Conservation (phyloP, 257 asterid species). For the Scutellaria barbata region DNA sequence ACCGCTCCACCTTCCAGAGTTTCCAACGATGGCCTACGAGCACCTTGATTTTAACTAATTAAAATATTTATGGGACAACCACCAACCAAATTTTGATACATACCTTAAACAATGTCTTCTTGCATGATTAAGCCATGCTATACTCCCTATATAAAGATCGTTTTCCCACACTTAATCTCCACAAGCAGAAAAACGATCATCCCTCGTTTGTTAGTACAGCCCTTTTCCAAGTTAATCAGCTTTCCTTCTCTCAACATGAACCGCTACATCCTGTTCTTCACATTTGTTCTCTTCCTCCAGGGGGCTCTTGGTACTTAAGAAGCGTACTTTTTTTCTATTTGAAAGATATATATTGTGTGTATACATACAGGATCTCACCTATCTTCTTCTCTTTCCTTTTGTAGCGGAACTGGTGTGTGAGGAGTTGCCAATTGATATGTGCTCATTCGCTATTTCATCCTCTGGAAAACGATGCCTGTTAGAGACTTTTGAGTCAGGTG, state of each 20-base stretch:
- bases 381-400: neutral
- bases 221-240: constrained; percentile 3
- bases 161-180: constrained; percentile 9
- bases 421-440: constrained; percentile 41
- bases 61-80: neutral
- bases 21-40: neutral
- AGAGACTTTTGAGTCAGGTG: constrained; percentile 33
- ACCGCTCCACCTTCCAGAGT: neutral
- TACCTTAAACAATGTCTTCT: constrained; percentile 12
- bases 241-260: constrained; percentile 1
- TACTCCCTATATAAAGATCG: constrained; percentile 34
- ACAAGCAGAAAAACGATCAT: constrained; percentile 19
- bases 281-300: constrained; percentile 35
- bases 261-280: constrained; percentile 27
- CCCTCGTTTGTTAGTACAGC: neutral
- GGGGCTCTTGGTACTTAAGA: constrained; percentile 39
- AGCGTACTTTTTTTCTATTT: neutral
- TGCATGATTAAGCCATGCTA: neutral
- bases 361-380: neutral
- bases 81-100: neutral
- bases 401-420: constrained; percentile 46
- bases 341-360: neutral
- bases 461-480: constrained; percentile 46
- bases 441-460: constrained; percentile 49
- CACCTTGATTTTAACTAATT: constrained; percentile 27